A percentile compares a stretch with the other conserved stretches of the same genome.
phyloP scores from a whole-genome alignment of 108 stramenopile species.

The Seminavis robusta region DNA sequence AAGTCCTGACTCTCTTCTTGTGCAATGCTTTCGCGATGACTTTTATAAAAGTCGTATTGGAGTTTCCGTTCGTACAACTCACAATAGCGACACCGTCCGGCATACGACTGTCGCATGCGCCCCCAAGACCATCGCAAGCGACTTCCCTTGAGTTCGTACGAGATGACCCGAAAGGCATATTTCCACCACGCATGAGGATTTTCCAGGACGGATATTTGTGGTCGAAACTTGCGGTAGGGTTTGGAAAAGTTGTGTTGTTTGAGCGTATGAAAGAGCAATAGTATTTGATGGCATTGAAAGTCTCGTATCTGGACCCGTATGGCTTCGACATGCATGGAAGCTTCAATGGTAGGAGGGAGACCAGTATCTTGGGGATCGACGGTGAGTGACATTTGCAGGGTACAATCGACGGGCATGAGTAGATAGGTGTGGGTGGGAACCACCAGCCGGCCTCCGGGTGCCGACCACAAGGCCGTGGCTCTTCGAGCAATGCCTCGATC shows the following conservation, averaged over 20 bases:
- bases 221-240: slow-evolving; percentile 45
- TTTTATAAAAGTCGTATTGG: background rate
- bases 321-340: slow-evolving; percentile 19
- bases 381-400: slow-evolving; percentile 26
- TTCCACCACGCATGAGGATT: slow-evolving; percentile 55
- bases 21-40: background rate
- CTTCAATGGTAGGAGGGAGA: slow-evolving; percentile 20
- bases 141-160: slow-evolving; percentile 36
- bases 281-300: slow-evolving; percentile 41
- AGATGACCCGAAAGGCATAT: slow-evolving; percentile 40
- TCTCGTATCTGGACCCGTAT: slow-evolving; percentile 35
- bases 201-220: slow-evolving; percentile 23
- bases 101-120: slow-evolving; percentile 33
- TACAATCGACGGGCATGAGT: slow-evolving; percentile 44
- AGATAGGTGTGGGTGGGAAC: slow-evolving; percentile 45
- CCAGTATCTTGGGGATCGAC: slow-evolving; percentile 22
- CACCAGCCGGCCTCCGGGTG: background rate
- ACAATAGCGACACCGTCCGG: slow-evolving; percentile 37
- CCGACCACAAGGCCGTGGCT: slow-evolving; percentile 9
- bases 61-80: slow-evolving; percentile 43
- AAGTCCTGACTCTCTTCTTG: background rate
- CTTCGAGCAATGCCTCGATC: slow-evolving; percentile 43
- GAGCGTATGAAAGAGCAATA: slow-evolving; percentile 22
- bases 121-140: slow-evolving; percentile 50
- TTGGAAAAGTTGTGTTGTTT: slow-evolving; percentile 44